Evolutionary conservation across 768 basidiomycete genomes (phyloP).

Genomic region (Kwoniella dendrophila): DNA sequence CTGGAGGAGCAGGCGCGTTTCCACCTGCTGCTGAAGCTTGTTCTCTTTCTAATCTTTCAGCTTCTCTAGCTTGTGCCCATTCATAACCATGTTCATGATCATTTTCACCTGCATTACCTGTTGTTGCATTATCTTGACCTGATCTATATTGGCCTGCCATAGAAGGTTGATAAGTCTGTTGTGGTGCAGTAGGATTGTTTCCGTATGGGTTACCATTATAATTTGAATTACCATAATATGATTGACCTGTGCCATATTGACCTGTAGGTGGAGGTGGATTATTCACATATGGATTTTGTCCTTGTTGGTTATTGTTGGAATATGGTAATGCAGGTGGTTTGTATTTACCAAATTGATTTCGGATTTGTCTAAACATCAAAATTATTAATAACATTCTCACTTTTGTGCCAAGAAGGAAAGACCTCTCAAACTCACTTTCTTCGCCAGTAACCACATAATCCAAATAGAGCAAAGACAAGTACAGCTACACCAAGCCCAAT

Average conservation of each 20-base stretch:
- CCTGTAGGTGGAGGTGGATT: constrained; percentile 44
- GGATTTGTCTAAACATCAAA: constrained; percentile 33
- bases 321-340: constrained; percentile 44
- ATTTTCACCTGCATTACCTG: constrained; percentile 1
- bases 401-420: neutral
- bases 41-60: constrained; percentile 43
- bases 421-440: constrained; percentile 41
- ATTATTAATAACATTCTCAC: neutral
- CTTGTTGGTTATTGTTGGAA: constrained; percentile 22
- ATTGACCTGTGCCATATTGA: constrained; percentile 5
- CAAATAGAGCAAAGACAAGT: constrained; percentile 36
- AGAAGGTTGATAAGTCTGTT: constrained; percentile 48
- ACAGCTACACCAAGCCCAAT: constrained; percentile 52
- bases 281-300: constrained; percentile 38
- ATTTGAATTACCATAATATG: constrained; percentile 21
- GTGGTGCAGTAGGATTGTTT: constrained; percentile 36
- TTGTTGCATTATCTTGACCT: constrained; percentile 9
- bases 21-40: constrained; percentile 25
- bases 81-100: constrained; percentile 52
- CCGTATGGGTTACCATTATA: constrained; percentile 33
- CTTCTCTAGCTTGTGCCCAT: constrained; percentile 50
- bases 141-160: constrained; percentile 43
- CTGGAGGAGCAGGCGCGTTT: constrained; percentile 36
- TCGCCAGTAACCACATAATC: constrained; percentile 35
- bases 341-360: constrained; percentile 37